These are phyloP conservation scores for Fusarium oligoseptatum DNA, from an alignment of 2,329 filamentous ascomycete species.

Conservation along the genomic window DNA sequence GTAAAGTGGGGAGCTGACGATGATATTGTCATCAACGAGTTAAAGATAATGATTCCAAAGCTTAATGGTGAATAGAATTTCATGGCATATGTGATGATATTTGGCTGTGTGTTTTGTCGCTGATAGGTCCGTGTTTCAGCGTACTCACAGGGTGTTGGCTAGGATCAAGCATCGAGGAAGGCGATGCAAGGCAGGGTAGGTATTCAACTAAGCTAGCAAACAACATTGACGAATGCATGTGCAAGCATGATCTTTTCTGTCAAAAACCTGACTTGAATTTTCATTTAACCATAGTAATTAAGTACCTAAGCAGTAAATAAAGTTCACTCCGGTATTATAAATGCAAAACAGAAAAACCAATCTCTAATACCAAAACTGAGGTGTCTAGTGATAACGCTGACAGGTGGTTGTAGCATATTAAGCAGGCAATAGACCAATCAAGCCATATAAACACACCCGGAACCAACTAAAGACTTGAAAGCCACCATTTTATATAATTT, in stretches of 20 bases:
- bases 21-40: not conserved
- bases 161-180: not conserved
- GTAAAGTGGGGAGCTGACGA: slow-evolving; percentile 18
- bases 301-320: no score
- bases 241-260: not conserved
- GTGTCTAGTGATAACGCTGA: not conserved
- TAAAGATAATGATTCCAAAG: not conserved
- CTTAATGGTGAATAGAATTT: not conserved
- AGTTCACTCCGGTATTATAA: not conserved
- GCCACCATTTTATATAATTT: not conserved
- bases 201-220: not conserved
- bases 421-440: not conserved
- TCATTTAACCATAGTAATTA: not conserved
- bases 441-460: not conserved
- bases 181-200: not conserved
- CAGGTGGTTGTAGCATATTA: not conserved
- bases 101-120: not conserved
- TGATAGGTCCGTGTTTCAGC: not conserved
- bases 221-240: not conserved
- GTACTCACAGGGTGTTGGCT: not conserved
- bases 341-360: not conserved
- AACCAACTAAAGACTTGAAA: not conserved
- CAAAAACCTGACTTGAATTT: not conserved
- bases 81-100: not conserved
- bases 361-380: not conserved